phyloP scores from a whole-genome alignment of 1,284 basidiomycete genomes.

The Exobasidium cylindrosporum region DNA sequence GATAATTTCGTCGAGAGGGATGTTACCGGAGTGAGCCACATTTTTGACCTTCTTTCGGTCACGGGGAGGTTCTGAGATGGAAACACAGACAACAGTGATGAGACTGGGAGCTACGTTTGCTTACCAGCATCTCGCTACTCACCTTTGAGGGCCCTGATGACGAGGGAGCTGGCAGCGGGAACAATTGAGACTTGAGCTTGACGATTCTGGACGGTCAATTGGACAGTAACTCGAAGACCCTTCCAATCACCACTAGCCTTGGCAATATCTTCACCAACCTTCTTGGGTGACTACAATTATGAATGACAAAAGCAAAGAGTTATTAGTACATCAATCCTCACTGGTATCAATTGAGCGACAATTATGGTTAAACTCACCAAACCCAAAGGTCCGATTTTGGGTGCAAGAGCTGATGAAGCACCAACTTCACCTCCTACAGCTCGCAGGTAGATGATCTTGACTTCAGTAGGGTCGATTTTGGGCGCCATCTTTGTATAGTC shows the following conservation, averaged over 20 bases:
- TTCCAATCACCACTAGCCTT: conserved; percentile 99
- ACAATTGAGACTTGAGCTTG: conserved; percentile 97
- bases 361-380: conserved; percentile 67
- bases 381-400: conserved; percentile 99
- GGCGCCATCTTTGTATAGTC: conserved; percentile 43
- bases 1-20: conserved; percentile 89
- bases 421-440: conserved; percentile 99
- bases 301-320: background rate
- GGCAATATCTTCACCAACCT: conserved; percentile 99
- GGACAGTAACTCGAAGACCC: conserved; percentile 97
- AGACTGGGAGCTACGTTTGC: background rate
- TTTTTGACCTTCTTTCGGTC: conserved; percentile 99
- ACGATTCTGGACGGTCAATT: conserved; percentile 99
- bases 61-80: conserved; percentile 82
- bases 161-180: conserved; percentile 93
- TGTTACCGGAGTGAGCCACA: conserved; percentile 96
- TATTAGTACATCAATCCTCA: background rate
- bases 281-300: conserved; percentile 84
- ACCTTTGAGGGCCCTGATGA: conserved; percentile 91
- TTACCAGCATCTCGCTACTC: conserved; percentile 60
- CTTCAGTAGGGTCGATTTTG: conserved; percentile 75
- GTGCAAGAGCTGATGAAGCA: conserved; percentile 95
- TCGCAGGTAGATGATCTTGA: conserved; percentile 98
- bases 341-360: too few relatives aligned
- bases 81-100: conserved; percentile 61